Base-by-base conservation (phyloP, 2,329 filamentous ascomycete genomes). In the Sporothrix brunneoviolacea region DNA sequence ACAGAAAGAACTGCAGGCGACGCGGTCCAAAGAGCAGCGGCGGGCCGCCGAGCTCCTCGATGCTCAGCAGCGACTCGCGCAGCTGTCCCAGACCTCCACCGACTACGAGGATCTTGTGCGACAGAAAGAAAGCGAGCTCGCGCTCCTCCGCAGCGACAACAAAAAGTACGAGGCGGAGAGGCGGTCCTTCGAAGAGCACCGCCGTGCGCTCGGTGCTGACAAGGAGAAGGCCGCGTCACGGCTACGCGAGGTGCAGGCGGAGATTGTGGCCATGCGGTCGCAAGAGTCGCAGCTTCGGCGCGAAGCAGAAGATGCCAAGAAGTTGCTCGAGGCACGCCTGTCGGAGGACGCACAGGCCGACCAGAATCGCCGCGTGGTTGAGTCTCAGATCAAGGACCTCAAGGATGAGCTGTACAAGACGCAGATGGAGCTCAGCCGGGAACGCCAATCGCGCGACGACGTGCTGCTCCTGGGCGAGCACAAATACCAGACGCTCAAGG, bases 91-190 rank as follows among this genome's bases (percentile, higher is more conserved):
- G 43, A 96, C 91, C 0, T 95, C 91, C 1, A 94, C 90, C 0
- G 89, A 91, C 62, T 97, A 95, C 58, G 93, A 98, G 67, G 91
- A 97, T 60, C 79, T 97, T 38, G 86, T 98, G 21, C 80, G 90
- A 21, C 84, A 87, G 53, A 98, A 97, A 65, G 93, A 98, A 64
- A 95, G 91, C 65, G 94, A 98, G 63, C 73, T 98, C 18, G 79
- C 85, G 0, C 77, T 97, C 40, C 76, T 97, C 30, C 88, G 90
- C 59, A 82, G 83, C 10, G 93, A 98, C 64, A 81, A 91, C 56
- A 87, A 86, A 64, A 88, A 85, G 56, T 84, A 86, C 58, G 87
- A 95, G 64, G 81, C 83, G 46, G 91, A 96, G 60, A 86, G 85
- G 27, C 83, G 82, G 55, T 76, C 75, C 13, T 82, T 95, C 32